phyloP scores from a whole-genome alignment of 108 stramenopile genomes.

The Cyclotella kingstonii region DNA sequence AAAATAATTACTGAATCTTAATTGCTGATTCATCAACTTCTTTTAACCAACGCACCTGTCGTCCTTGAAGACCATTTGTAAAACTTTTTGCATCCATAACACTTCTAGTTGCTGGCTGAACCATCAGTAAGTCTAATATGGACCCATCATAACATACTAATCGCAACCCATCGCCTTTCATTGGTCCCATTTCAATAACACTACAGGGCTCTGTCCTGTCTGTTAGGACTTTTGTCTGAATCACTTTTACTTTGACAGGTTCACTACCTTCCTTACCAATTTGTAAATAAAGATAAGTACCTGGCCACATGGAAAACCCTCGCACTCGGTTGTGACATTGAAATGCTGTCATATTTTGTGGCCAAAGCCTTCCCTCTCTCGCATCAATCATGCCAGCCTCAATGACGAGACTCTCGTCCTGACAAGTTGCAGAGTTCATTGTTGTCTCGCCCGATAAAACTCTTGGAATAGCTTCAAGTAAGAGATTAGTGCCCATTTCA shows the following conservation, averaged over 20 bases:
- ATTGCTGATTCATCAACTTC: slow-evolving; percentile 13
- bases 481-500: slow-evolving; percentile 75
- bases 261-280: slow-evolving; percentile 57
- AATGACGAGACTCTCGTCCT: slow-evolving; percentile 80
- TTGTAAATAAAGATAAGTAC: slow-evolving; percentile 76
- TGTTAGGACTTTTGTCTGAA: slow-evolving; percentile 63
- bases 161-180: slow-evolving; percentile 79
- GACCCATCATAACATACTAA: slow-evolving; percentile 89
- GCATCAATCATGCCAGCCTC: slow-evolving; percentile 85
- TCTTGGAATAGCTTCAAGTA: slow-evolving; percentile 76
- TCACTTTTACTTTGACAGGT: slow-evolving; percentile 65
- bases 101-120: slow-evolving; percentile 90
- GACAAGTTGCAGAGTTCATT: slow-evolving; percentile 74
- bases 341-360: slow-evolving; percentile 67
- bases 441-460: slow-evolving; percentile 71
- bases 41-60: slow-evolving; percentile 50
- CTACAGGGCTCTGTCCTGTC: slow-evolving; percentile 50
- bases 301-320: slow-evolving; percentile 96
- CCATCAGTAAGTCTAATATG: slow-evolving; percentile 78
- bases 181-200: slow-evolving; percentile 62
- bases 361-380: slow-evolving; percentile 66
- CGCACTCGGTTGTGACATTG: slow-evolving; percentile 84
- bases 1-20: slow-evolving; percentile 10
- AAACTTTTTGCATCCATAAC: slow-evolving; percentile 92
- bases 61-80: slow-evolving; percentile 90